A percentile compares a stretch with the other conserved stretches of the same genome.
Evolutionary conservation across 768 basidiomycete species (phyloP).

Genomic region (Lactarius trivialis): DNA sequence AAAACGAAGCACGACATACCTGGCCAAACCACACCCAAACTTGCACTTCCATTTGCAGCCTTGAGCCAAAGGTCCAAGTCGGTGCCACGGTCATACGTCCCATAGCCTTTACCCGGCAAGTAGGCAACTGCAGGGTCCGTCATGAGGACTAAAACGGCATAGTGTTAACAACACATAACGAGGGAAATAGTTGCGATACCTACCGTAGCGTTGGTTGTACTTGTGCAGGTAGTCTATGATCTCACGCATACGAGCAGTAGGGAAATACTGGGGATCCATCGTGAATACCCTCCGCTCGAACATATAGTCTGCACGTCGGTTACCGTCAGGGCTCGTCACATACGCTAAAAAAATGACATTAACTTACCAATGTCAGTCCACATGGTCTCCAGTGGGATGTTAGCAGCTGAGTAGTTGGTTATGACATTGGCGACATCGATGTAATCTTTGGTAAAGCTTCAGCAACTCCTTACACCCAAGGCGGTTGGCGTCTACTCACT

Average conservation of each 20-base stretch:
- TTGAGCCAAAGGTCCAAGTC: slow-evolving; percentile 54
- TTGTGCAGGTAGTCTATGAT: slow-evolving; percentile 55
- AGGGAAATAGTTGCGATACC: slow-evolving; percentile 18
- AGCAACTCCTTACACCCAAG: not conserved
- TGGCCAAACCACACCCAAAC: slow-evolving; percentile 58
- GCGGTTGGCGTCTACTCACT: slow-evolving; percentile 31
- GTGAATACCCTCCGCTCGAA: slow-evolving; percentile 61
- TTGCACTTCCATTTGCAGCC: slow-evolving; percentile 50
- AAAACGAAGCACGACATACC: slow-evolving; percentile 32
- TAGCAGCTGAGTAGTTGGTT: slow-evolving; percentile 50
- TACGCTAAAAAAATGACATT: not conserved
- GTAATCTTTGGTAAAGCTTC: slow-evolving; percentile 37
- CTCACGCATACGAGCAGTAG: slow-evolving; percentile 53
- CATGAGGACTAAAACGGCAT: slow-evolving; percentile 55
- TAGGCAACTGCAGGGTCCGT: slow-evolving; percentile 65
- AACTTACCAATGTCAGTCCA: slow-evolving; percentile 65
- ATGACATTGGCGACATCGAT: slow-evolving; percentile 58
- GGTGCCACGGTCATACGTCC: slow-evolving; percentile 49
- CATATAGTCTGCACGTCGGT: slow-evolving; percentile 52
- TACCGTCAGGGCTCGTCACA: not conserved
- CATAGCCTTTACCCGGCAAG: slow-evolving; percentile 42
- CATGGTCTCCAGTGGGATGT: slow-evolving; percentile 70
- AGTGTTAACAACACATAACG: not conserved
- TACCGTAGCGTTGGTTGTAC: slow-evolving; percentile 54
- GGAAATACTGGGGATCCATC: slow-evolving; percentile 62